phyloP scores from a whole-genome alignment of 179 eudicot species.

The Pouteria campechiana region DNA sequence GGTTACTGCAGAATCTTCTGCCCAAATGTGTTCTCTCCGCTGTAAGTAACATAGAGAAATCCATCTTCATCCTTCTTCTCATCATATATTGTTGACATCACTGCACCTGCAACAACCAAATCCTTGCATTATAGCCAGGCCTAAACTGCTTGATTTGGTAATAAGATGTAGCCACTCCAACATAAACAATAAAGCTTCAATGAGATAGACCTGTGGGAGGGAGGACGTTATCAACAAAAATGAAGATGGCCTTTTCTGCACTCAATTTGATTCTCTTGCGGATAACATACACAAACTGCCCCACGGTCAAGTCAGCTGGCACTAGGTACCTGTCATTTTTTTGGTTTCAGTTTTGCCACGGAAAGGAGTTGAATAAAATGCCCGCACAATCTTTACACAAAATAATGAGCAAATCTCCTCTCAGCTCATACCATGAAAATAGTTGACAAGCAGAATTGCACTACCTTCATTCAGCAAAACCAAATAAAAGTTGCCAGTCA shows the following conservation, averaged over 20 bases:
- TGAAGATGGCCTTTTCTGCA: conserved; percentile 23
- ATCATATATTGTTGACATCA: conserved; percentile 21
- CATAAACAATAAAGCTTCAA: neutral
- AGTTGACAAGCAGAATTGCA: too few relatives aligned
- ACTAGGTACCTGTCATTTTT: conserved; percentile 13
- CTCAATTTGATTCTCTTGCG: conserved; percentile 24
- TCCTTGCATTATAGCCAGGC: too few relatives aligned
- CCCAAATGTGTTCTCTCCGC: conserved; percentile 28
- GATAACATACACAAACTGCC: conserved; percentile 20
- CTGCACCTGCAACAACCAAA: conserved; percentile 10
- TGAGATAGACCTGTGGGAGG: conserved; percentile 18
- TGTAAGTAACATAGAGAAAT: conserved; percentile 21
- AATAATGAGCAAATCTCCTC: too few relatives aligned
- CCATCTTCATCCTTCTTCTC: conserved; percentile 31
- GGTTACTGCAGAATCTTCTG: too few relatives aligned
- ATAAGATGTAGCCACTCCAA: too few relatives aligned
- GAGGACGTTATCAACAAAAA: conserved; percentile 22
- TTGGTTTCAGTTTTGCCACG: too few relatives aligned
- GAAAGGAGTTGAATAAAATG: too few relatives aligned
- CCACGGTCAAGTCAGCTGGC: conserved; percentile 20
- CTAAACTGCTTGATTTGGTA: too few relatives aligned
- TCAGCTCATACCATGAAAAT: too few relatives aligned
- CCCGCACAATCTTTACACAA: too few relatives aligned
- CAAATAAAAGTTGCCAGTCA: too few relatives aligned
- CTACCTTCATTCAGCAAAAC: too few relatives aligned